Base-by-base conservation (phyloP, 306 rosid genomes). In the Rosa persica region DNA sequence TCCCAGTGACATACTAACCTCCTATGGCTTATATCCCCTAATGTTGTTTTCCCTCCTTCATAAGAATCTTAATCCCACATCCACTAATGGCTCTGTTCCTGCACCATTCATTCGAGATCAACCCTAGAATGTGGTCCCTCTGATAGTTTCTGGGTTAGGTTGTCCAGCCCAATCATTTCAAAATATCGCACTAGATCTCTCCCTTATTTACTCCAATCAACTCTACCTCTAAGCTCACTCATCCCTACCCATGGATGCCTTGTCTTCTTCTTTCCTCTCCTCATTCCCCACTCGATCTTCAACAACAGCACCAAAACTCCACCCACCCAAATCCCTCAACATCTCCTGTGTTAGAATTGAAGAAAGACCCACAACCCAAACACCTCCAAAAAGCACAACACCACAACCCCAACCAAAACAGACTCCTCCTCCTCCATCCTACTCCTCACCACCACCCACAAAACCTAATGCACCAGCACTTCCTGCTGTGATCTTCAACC, bases 401-500 rank as follows among this genome's bases (percentile, higher is more conserved):
- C 20, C 54, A 42, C 40, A 12, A 9, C 8, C 57, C 16, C 6
- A 40, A 5, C 2, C 68, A 19, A 65, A 65, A 3, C 43, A 7
- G 2, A 36, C 22, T 12, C 0, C 17, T 23, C 4, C 1, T 4
- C 1, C 19, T 12, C 6, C 20, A 23, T 61, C 19, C 19, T 13
- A 62, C 39, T 61, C 8, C 19, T 13, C 39, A 10, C 16, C 67
- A 25, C 5, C 67, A 30, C 17, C 19, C 8, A 25, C 67, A 16
- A 65, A 65, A 65, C 70, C 70, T 3, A 65, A 65, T 36, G 4
- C 60, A 42, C 8, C 42, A 13, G 81, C 88, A 1, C 17, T 87
- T 0, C 89, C 87, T 0, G 81, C 80, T 0, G 55, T 79, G 3
- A 4, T 94, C 40, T 84, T 92, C 78, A 92, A 90, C 43, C 80